Conservation (phyloP, 1,284 basidiomycete genomes). For the Sphagnurus paluster region DNA sequence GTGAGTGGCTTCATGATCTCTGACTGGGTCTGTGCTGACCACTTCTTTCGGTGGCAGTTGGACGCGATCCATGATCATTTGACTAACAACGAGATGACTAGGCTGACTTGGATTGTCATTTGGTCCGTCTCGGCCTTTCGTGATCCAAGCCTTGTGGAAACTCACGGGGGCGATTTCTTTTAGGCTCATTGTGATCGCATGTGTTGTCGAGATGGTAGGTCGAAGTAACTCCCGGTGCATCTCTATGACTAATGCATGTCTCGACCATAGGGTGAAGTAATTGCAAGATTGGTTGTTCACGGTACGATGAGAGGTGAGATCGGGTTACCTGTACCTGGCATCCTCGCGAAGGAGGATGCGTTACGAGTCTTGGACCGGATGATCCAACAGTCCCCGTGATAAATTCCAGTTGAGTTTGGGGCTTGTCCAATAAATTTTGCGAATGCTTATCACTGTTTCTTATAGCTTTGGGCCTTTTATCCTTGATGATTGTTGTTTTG, state of each 20-base stretch:
- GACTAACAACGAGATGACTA: constrained; percentile 88
- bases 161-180: too few species aligned
- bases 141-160: too few species aligned
- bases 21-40: neutral
- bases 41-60: too few species aligned
- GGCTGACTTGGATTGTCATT: constrained; percentile 96
- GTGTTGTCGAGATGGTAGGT: constrained; percentile 76
- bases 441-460: neutral
- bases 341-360: constrained; percentile 37
- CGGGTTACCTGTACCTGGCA: constrained; percentile 9
- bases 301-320: constrained; percentile 34
- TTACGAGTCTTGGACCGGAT: constrained; percentile 43
- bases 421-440: neutral
- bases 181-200: constrained; percentile 87
- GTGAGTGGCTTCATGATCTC: constrained; percentile 44
- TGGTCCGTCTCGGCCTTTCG: constrained; percentile 68
- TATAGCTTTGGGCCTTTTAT: neutral
- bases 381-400: constrained; percentile 22
- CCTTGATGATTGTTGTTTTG: too few species aligned
- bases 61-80: constrained; percentile 94
- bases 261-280: constrained; percentile 68
- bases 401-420: neutral
- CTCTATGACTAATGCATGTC: neutral
- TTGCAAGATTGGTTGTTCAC: constrained; percentile 79
- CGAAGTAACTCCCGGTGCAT: constrained; percentile 5